Conservation (phyloP, 2,329 filamentous ascomycete species). For the Albifimbria verrucaria region DNA sequence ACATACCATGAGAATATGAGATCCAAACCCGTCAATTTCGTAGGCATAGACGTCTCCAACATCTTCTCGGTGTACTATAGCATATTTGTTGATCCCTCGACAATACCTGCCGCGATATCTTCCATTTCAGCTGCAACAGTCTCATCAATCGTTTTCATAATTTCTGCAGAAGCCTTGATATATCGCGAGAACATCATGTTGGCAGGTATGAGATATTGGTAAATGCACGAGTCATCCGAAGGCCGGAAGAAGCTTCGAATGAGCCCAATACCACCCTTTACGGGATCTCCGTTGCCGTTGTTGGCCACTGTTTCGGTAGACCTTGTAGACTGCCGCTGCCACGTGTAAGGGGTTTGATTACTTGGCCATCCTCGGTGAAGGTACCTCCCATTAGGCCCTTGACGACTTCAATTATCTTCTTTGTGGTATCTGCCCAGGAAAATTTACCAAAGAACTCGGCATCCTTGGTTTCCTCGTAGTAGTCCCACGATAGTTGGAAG, state of each 20-base stretch:
- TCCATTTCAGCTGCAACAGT: constrained; percentile 57
- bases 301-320: constrained; percentile 81
- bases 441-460: constrained; percentile 68
- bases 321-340: constrained; percentile 67
- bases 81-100: constrained; percentile 67
- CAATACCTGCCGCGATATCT: constrained; percentile 52
- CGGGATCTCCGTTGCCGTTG: constrained; percentile 73
- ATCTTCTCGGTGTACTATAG: constrained; percentile 58
- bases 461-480: constrained; percentile 71
- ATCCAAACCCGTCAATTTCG: constrained; percentile 68
- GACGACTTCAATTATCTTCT: constrained; percentile 66
- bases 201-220: constrained; percentile 83
- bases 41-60: constrained; percentile 66
- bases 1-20: constrained; percentile 50
- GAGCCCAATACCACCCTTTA: constrained; percentile 74
- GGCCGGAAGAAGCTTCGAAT: constrained; percentile 86
- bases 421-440: constrained; percentile 70
- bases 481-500: constrained; percentile 76
- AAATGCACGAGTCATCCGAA: constrained; percentile 81
- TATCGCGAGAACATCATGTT: constrained; percentile 80
- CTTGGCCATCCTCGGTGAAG: constrained; percentile 57
- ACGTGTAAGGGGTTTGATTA: constrained; percentile 68
- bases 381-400: constrained; percentile 71
- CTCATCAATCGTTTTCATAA: constrained; percentile 44
- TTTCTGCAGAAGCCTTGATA: constrained; percentile 45